These are phyloP conservation scores for Madurella mycetomatis DNA, from an alignment of 2,329 filamentous ascomycete species.

Conservation along the genomic window DNA sequence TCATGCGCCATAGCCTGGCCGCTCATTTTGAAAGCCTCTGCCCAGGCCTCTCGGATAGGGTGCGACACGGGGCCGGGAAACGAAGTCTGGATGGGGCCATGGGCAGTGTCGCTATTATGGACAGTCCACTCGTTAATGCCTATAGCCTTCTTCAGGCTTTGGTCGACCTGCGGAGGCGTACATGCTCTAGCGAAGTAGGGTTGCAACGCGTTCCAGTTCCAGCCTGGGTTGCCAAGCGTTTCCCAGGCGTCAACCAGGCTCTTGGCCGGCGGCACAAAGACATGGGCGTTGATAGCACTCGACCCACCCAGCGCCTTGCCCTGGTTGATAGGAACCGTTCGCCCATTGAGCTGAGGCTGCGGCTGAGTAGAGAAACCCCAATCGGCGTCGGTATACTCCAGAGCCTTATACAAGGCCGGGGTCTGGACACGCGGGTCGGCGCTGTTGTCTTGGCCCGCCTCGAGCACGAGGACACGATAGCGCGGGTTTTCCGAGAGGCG, in stretches of 20 bases:
- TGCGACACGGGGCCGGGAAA: background rate
- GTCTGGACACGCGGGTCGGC: background rate
- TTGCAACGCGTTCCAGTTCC: background rate
- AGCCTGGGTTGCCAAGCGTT: background rate
- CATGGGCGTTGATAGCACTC: background rate
- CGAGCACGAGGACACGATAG: background rate
- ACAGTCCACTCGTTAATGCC: background rate
- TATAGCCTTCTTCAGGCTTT: background rate
- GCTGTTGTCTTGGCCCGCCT: background rate
- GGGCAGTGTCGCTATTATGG: background rate
- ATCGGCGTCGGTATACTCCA: background rate
- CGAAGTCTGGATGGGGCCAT: background rate
- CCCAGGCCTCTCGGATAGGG: background rate
- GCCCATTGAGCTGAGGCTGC: background rate
- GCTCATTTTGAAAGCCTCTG: background rate
- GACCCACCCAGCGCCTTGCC: background rate
- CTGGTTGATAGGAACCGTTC: background rate
- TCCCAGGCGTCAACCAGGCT: background rate
- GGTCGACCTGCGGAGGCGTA: background rate
- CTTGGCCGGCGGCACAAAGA: background rate
- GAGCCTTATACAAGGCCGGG: background rate
- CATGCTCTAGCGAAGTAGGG: background rate
- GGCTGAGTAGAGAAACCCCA: background rate
- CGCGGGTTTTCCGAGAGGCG: background rate
- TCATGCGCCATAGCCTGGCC: background rate